Evolutionary conservation across 2,329 filamentous ascomycete genomes (phyloP).

Genomic region (Xenosphaeropsis pyriputrescens): DNA sequence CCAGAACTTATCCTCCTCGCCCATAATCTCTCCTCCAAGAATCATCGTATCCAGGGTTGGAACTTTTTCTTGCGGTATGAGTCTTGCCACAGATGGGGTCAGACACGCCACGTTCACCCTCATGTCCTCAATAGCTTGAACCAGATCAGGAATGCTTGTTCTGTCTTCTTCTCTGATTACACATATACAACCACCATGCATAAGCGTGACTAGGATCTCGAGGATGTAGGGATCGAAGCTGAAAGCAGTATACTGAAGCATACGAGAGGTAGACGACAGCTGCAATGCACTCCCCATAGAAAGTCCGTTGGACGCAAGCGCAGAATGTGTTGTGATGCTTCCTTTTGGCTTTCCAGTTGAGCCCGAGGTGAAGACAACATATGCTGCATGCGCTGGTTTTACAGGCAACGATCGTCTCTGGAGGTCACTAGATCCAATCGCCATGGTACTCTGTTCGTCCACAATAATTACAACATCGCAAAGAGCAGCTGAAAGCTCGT

Average conservation of each 20-base stretch:
- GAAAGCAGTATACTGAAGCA: not conserved
- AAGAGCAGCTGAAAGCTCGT: no score
- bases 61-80: not conserved
- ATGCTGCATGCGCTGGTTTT: no score
- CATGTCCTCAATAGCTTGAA: slow-evolving; percentile 1
- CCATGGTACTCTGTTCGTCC: no score
- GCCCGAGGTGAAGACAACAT: no score
- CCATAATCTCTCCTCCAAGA: slow-evolving; percentile 21
- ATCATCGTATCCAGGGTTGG: not conserved
- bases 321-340: no score
- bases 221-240: not conserved
- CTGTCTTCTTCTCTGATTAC: not conserved
- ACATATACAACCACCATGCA: slow-evolving; percentile 1
- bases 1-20: slow-evolving; percentile 17
- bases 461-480: no score
- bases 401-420: no score
- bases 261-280: not conserved
- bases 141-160: not conserved
- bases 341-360: no score
- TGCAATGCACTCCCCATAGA: no score
- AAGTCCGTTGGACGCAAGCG: no score
- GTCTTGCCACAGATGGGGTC: slow-evolving; percentile 1
- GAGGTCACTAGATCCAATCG: no score
- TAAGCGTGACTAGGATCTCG: not conserved
- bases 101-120: not conserved